These are phyloP conservation scores for Meyerozyma smithsonii DNA, from an alignment of 1,139 yeast species.

Conservation along the genomic window DNA sequence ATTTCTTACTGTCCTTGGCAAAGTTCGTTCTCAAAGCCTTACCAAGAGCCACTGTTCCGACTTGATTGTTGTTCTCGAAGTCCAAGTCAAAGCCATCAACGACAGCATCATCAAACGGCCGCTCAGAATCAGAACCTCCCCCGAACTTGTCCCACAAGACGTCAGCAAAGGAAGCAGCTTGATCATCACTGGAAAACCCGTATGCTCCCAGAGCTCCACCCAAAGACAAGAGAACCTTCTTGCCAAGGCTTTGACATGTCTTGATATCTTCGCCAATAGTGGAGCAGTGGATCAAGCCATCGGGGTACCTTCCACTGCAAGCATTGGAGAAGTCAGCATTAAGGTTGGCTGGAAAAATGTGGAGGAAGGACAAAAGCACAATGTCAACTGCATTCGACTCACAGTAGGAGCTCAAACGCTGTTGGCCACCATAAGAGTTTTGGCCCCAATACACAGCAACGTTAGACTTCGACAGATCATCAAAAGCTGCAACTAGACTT, in stretches of 20 bases:
- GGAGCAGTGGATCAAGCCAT: constrained; percentile 58
- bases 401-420: constrained; percentile 64
- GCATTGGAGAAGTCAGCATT: constrained; percentile 67
- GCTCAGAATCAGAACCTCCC: constrained; percentile 55
- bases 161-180: constrained; percentile 66
- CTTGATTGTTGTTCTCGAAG: constrained; percentile 37
- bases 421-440: constrained; percentile 72
- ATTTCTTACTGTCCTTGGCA: constrained; percentile 51
- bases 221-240: constrained; percentile 70
- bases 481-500: background rate
- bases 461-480: constrained; percentile 5
- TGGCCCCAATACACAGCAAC: constrained; percentile 93
- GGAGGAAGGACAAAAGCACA: constrained; percentile 65
- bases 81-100: constrained; percentile 47
- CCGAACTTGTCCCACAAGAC: constrained; percentile 85
- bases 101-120: constrained; percentile 68
- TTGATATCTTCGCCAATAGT: constrained; percentile 69
- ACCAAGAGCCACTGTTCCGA: constrained; percentile 62
- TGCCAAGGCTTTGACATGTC: constrained; percentile 79
- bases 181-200: constrained; percentile 60
- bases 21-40: constrained; percentile 55
- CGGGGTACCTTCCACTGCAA: constrained; percentile 48
- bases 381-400: constrained; percentile 65
- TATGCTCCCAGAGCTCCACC: constrained; percentile 87
- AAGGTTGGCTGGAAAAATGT: constrained; percentile 45